Conservation (phyloP, 192 early-diverging fungal species). For the Backusella parvicylindrica region DNA sequence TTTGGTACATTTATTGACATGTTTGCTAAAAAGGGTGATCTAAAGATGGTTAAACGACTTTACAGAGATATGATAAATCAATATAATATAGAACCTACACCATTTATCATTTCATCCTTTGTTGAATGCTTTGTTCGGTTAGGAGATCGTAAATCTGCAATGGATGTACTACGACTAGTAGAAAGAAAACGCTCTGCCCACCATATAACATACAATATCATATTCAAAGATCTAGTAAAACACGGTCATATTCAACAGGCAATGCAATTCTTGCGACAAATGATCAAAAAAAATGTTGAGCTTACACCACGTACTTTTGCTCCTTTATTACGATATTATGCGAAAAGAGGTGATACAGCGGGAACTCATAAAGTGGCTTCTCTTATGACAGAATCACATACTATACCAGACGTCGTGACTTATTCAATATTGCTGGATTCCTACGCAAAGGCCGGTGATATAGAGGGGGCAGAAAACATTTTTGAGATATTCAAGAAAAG, state of each 20-base stretch:
- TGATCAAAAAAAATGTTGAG: slow-evolving; percentile 25
- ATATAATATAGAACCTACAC: slow-evolving; percentile 33
- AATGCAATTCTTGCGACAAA: slow-evolving; percentile 32
- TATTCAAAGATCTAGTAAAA: slow-evolving; percentile 36
- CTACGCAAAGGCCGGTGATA: slow-evolving; percentile 65
- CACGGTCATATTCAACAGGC: slow-evolving; percentile 36
- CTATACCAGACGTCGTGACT: slow-evolving; percentile 28
- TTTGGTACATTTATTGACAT: slow-evolving; percentile 50
- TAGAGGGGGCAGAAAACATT: slow-evolving; percentile 72
- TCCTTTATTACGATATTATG: slow-evolving; percentile 44
- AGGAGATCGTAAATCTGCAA: slow-evolving; percentile 16
- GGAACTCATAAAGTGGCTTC: slow-evolving; percentile 21
- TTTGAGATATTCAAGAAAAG: slow-evolving; percentile 64
- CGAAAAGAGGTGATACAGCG: slow-evolving; percentile 31
- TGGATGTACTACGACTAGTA: slow-evolving; percentile 11
- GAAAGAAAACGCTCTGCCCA: background rate
- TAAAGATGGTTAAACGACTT: slow-evolving; percentile 26
- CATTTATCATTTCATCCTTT: slow-evolving; percentile 22
- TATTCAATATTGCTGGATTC: slow-evolving; percentile 77
- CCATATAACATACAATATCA: slow-evolving; percentile 37
- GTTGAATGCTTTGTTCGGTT: slow-evolving; percentile 21
- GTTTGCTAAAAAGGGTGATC: slow-evolving; percentile 41
- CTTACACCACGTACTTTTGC: slow-evolving; percentile 39
- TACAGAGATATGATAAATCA: slow-evolving; percentile 44
- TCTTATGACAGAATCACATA: slow-evolving; percentile 8